Evolutionary conservation across 257 asterid genomes (phyloP), one percentile per base, ranked within the genome.

Genomic region (Penstemon newberryi): DNA sequence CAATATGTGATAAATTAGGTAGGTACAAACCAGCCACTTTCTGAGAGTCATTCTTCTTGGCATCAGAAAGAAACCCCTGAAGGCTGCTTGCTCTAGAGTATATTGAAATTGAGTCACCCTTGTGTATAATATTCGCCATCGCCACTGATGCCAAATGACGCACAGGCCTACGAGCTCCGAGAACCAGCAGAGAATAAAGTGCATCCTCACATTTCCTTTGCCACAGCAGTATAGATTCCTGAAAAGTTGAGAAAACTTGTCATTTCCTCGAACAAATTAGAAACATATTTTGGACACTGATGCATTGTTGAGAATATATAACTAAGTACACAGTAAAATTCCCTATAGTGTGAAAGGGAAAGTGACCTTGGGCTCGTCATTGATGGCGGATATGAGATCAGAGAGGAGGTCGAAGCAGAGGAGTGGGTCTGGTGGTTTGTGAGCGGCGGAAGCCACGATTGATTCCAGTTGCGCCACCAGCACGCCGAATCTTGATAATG

Each of bases 151-250:
- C 89, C 83, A 94, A 74, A 84, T 94, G 99, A 47, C 97, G 86
- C 65, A 94, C 96, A 3, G 97, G 99, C 83, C 97, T 87, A 64
- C 97, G 80, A 56, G 96, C 96, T 74, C 99, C 97, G 18, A 94
- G 89, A 66, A 89, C 93, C 47, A 94, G 87, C 63, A 94, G 78
- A 63, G 97, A 89, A 78, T 89, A 86, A 53, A 94, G 91, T 8
- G 96, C 85, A 72, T 94, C 97, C 87, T 94, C 99, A 9, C 99
- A 89, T 74, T 87, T 94, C 65, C 99, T 86, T 80, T 94, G 99
- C 70, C 91, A 85, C 69, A 84, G 76, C 70, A 89, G 61, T 73
- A 94, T 71, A 59, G 97, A 86, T 8, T 94, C 97, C 99, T 93
- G 88, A 80, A 71, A 75, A 60, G 57, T 54, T 15, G 25, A 55